Conservation (phyloP, 2,329 filamentous ascomycete genomes). For the Cytospora chrysosperma region DNA sequence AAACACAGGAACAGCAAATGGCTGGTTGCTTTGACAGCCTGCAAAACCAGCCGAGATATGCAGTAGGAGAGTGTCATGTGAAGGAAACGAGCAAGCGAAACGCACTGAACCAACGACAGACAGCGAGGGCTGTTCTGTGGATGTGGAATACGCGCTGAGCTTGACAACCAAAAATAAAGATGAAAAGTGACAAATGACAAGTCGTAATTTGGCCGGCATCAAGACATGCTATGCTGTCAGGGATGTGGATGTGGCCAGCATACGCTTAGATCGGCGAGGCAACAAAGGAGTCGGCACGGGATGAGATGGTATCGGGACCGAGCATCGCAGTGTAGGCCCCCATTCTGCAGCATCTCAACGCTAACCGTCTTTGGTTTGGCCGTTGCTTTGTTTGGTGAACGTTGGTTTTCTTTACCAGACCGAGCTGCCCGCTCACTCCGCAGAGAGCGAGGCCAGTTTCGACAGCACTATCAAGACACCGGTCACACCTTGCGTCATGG, state of each 20-base stretch:
- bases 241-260: too few species aligned
- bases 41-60: neutral
- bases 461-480: constrained; percentile 54
- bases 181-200: neutral
- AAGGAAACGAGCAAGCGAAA: neutral
- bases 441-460: constrained; percentile 24
- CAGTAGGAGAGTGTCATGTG: neutral
- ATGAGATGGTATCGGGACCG: neutral
- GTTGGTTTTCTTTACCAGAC: neutral
- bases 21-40: neutral
- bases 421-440: neutral
- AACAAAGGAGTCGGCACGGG: neutral
- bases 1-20: neutral
- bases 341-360: neutral
- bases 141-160: neutral
- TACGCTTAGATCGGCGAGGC: neutral
- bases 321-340: neutral
- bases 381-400: neutral
- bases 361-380: neutral
- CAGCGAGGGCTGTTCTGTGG: neutral
- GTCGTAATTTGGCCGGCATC: neutral
- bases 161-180: neutral
- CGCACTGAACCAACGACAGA: neutral
- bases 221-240: neutral
- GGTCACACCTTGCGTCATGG: constrained; percentile 86